These are phyloP conservation scores for Erysimum pusillum DNA, from an alignment of 441 rosid genomes.

Conservation along the genomic window DNA sequence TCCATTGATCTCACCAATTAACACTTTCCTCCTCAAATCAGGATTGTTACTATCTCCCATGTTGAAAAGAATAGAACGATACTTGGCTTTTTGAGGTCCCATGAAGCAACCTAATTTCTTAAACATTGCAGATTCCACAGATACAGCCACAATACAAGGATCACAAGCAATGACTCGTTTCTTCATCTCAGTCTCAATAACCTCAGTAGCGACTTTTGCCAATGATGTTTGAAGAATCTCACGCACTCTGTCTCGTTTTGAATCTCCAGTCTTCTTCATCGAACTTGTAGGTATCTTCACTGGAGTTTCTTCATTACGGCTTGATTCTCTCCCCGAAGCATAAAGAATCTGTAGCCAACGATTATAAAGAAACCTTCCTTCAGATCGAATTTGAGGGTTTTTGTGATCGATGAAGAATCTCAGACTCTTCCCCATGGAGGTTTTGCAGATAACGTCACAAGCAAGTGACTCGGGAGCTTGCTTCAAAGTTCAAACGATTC, in stretches of 20 bases:
- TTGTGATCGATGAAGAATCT: not conserved
- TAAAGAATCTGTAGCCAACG: slow-evolving; percentile 21
- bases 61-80: slow-evolving; percentile 36
- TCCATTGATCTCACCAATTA: slow-evolving; percentile 30
- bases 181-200: slow-evolving; percentile 17
- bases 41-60: slow-evolving; percentile 34
- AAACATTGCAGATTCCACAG: slow-evolving; percentile 31
- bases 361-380: not conserved
- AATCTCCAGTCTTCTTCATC: slow-evolving; percentile 12
- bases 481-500: slow-evolving; percentile 15
- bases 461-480: slow-evolving; percentile 28
- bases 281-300: not conserved
- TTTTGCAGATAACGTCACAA: not conserved
- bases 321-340: slow-evolving; percentile 2
- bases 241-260: slow-evolving; percentile 35
- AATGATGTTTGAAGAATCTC: slow-evolving; percentile 15
- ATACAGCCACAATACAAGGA: slow-evolving; percentile 5
- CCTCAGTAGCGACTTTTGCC: slow-evolving; percentile 30
- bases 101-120: slow-evolving; percentile 7
- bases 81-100: slow-evolving; percentile 20
- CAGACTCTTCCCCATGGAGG: not conserved
- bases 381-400: slow-evolving; percentile 25
- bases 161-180: slow-evolving; percentile 15
- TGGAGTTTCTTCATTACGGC: not conserved
- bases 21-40: slow-evolving; percentile 37